Evolutionary conservation across 148 eudicot genomes (phyloP).

Genomic region (Amaranthus palmeri): DNA sequence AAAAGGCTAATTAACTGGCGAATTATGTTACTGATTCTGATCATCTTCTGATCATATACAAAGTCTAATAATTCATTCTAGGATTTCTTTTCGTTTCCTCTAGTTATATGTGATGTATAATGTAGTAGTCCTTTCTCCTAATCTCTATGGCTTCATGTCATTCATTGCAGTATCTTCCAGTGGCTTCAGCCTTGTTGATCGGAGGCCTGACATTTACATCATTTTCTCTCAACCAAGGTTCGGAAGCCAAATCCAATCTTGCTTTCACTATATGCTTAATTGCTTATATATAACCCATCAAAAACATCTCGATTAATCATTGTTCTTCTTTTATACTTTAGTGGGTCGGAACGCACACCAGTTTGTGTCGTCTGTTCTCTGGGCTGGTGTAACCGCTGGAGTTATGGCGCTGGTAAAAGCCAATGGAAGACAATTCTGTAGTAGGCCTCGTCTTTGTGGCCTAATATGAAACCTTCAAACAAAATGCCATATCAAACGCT

Average conservation of each 20-base stretch:
- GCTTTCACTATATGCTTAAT: neutral
- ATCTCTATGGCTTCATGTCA: neutral
- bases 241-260: neutral
- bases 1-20: too few species aligned
- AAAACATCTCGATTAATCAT: neutral
- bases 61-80: neutral
- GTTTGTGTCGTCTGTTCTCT: constrained; percentile 52
- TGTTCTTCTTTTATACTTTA: constrained; percentile 14
- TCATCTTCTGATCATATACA: neutral
- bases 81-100: too few species aligned
- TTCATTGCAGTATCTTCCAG: constrained; percentile 59
- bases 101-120: neutral
- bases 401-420: constrained; percentile 69
- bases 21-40: neutral
- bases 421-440: constrained; percentile 86
- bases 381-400: constrained; percentile 83
- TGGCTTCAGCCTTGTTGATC: constrained; percentile 64
- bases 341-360: constrained; percentile 70
- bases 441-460: constrained; percentile 87
- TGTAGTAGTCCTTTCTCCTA: neutral
- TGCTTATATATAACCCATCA: neutral
- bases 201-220: constrained; percentile 72
- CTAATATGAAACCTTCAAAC: constrained; percentile 40
- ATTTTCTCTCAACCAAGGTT: constrained; percentile 65
- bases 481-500: neutral